Conservation (phyloP, 2,329 filamentous ascomycete species). For the Microdochium trichocladiopsis region DNA sequence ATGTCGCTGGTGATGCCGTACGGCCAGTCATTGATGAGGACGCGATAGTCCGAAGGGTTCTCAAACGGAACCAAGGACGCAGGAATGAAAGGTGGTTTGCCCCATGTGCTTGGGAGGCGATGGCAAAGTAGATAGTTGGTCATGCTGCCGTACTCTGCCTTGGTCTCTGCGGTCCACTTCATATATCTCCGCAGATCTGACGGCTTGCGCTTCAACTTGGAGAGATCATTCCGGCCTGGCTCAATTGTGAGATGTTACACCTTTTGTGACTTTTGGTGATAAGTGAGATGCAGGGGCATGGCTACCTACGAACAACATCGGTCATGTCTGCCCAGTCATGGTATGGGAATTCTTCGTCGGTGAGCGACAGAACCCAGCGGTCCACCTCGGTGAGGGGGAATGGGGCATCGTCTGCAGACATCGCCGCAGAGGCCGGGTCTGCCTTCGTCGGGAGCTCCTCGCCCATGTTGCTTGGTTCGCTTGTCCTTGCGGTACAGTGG, state of each 20-base stretch:
- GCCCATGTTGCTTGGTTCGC: slow-evolving; percentile 2
- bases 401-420: slow-evolving; percentile 31
- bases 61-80: slow-evolving; percentile 43
- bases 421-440: background rate
- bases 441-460: background rate
- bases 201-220: slow-evolving; percentile 70
- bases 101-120: slow-evolving; percentile 63
- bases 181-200: slow-evolving; percentile 77
- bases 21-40: slow-evolving; percentile 89
- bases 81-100: slow-evolving; percentile 46
- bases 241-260: slow-evolving; percentile 23
- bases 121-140: slow-evolving; percentile 70
- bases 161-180: slow-evolving; percentile 64
- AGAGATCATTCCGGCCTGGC: slow-evolving; percentile 49
- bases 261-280: background rate
- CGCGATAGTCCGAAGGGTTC: slow-evolving; percentile 52
- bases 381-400: slow-evolving; percentile 56
- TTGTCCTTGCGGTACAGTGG: background rate
- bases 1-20: slow-evolving; percentile 65
- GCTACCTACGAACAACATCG: slow-evolving; percentile 52
- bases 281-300: background rate
- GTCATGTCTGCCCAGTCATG: slow-evolving; percentile 71
- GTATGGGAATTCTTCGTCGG: slow-evolving; percentile 63
- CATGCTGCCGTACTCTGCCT: slow-evolving; percentile 70
- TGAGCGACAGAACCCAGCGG: slow-evolving; percentile 49